These are phyloP conservation scores for Rugonectria rugulosa DNA, from an alignment of 2,329 filamentous ascomycete species.

Conservation along the genomic window DNA sequence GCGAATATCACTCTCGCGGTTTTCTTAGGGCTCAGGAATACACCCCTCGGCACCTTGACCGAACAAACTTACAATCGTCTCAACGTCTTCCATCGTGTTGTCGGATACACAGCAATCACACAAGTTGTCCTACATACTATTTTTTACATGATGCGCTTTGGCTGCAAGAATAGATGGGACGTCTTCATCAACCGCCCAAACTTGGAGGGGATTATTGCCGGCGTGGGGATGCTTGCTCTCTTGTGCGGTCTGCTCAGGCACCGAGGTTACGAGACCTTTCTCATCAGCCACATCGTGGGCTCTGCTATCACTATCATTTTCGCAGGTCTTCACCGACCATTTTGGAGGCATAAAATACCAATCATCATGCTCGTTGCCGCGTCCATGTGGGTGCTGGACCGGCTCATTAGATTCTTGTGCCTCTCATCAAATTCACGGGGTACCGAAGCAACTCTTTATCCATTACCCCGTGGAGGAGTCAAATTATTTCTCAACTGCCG, in stretches of 20 bases:
- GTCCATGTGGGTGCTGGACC: constrained; percentile 54
- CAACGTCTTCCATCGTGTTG: constrained; percentile 55
- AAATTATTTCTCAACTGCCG: constrained; percentile 55
- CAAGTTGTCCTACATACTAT: constrained; percentile 47
- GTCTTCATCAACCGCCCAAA: constrained; percentile 18
- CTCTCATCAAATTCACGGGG: constrained; percentile 4
- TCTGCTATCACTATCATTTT: constrained; percentile 51
- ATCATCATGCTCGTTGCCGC: constrained; percentile 49
- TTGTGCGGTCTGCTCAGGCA: constrained; percentile 44
- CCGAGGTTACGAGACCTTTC: constrained; percentile 57
- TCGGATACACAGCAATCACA: constrained; percentile 51
- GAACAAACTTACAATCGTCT: constrained; percentile 51
- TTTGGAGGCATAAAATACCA: constrained; percentile 46
- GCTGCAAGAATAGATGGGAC: constrained; percentile 19
- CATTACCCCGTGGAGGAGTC: constrained; percentile 54
- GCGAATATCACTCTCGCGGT: constrained; percentile 51
- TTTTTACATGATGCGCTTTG: constrained; percentile 44
- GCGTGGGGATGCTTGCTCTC: constrained; percentile 48
- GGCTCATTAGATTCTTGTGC: constrained; percentile 46
- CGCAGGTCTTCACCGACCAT: constrained; percentile 53
- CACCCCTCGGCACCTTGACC: constrained; percentile 48
- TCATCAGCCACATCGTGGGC: constrained; percentile 51
- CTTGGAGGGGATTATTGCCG: constrained; percentile 35
- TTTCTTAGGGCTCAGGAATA: constrained; percentile 58
- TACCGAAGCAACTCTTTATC: constrained; percentile 46